phyloP scores from a whole-genome alignment of 192 early-diverging fungal genomes.

The Rhizoclosmatium globosum region DNA sequence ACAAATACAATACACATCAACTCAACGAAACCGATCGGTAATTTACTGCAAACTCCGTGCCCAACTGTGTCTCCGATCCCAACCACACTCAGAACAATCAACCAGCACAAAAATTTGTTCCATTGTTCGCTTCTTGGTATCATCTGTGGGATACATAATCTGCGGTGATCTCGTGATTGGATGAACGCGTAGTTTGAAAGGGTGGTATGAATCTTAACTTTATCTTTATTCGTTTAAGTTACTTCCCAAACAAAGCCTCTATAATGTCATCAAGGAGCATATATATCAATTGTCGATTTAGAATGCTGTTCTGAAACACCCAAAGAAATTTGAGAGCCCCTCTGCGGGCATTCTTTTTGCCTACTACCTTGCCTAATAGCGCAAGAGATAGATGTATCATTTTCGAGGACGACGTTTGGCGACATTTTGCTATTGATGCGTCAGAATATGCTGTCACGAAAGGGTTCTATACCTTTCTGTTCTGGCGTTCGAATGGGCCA shows the following conservation, averaged over 20 bases:
- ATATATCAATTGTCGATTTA: conserved; percentile 86
- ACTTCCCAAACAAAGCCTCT: conserved; percentile 60
- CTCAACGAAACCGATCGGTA: too few relatives aligned
- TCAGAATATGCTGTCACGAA: conserved; percentile 45
- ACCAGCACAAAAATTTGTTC: too few relatives aligned
- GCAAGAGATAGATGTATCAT: conserved; percentile 50
- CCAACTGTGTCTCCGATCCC: too few relatives aligned
- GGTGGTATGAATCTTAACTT: background rate
- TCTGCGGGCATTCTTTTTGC: conserved; percentile 77
- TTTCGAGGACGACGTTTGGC: conserved; percentile 34
- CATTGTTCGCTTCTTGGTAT: too few relatives aligned
- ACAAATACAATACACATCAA: too few relatives aligned
- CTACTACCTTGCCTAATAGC: conserved; percentile 80
- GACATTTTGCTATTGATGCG: background rate
- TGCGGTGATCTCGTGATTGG: too few relatives aligned
- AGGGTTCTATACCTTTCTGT: conserved; percentile 47
- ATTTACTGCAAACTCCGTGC: too few relatives aligned
- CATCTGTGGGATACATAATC: too few relatives aligned
- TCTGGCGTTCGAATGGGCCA: conserved; percentile 51
- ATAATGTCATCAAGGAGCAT: conserved; percentile 78
- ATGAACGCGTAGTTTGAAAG: too few relatives aligned
- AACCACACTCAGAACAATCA: too few relatives aligned
- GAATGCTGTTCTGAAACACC: conserved; percentile 75
- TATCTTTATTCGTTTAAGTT: background rate
- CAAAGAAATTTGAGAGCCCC: conserved; percentile 77